Conservation (phyloP, 257 asterid genomes). For the Primulina huaijiensis region DNA sequence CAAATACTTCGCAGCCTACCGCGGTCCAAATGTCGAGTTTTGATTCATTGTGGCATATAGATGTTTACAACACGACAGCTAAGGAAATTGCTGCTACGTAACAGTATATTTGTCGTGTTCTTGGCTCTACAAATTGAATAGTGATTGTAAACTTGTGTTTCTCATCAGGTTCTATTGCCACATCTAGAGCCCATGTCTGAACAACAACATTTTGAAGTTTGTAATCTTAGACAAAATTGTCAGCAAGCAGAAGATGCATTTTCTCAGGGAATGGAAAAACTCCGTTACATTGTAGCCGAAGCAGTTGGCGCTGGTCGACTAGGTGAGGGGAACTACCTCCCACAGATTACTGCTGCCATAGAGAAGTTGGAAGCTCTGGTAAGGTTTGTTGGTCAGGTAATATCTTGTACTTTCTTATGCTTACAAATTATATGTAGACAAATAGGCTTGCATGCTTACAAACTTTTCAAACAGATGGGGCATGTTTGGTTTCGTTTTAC, state of each 20-base stretch:
- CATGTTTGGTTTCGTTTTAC: no score
- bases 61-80: neutral
- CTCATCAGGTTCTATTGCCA: conserved; percentile 60
- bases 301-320: conserved; percentile 53
- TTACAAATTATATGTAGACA: neutral
- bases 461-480: no score
- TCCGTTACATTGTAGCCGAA: conserved; percentile 53
- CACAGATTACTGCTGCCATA: conserved; percentile 57
- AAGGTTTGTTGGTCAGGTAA: conserved; percentile 82
- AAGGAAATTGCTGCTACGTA: neutral
- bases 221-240: conserved; percentile 63
- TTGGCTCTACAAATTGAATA: neutral
- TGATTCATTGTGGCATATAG: neutral
- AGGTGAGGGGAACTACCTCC: conserved; percentile 56
- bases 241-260: conserved; percentile 94
- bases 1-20: no score
- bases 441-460: no score
- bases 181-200: conserved; percentile 61
- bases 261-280: conserved; percentile 81
- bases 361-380: conserved; percentile 69
- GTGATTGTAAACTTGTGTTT: neutral
- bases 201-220: conserved; percentile 45
- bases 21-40: no score
- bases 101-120: neutral
- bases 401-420: neutral